phyloP scores from a whole-genome alignment of 768 basidiomycete genomes.

The Cyathus striatus region DNA sequence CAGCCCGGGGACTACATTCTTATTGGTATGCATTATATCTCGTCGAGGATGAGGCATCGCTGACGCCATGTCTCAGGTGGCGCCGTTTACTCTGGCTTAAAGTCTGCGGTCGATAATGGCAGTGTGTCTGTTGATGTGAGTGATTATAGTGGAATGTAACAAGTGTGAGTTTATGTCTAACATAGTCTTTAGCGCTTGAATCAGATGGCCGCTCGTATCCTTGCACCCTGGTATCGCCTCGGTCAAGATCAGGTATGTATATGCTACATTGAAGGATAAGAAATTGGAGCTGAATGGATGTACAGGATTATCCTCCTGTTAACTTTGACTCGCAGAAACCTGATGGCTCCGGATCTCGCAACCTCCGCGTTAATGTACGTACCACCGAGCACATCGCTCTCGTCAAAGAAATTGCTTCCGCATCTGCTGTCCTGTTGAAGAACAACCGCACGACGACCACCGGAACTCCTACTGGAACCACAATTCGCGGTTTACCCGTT shows the following conservation, averaged over 20 bases:
- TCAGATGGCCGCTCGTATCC: slow-evolving; percentile 41
- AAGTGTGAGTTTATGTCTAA: no score
- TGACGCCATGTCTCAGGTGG: slow-evolving; percentile 22
- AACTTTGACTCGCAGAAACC: slow-evolving; percentile 43
- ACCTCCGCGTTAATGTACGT: slow-evolving; percentile 38
- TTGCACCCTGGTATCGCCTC: slow-evolving; percentile 41
- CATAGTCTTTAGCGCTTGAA: slow-evolving; percentile 26
- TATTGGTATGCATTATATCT: slow-evolving; percentile 23
- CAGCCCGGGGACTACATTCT: slow-evolving; percentile 45
- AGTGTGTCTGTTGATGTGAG: slow-evolving; percentile 25
- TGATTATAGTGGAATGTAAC: no score
- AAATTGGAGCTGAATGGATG: no score
- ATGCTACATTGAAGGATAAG: not conserved
- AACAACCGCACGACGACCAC: slow-evolving; percentile 41
- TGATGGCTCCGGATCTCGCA: slow-evolving; percentile 39
- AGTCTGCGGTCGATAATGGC: slow-evolving; percentile 28
- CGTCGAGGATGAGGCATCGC: not conserved
- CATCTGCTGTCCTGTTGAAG: slow-evolving; percentile 65
- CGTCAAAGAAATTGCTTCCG: slow-evolving; percentile 58
- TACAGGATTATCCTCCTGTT: slow-evolving; percentile 38
- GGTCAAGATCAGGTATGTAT: slow-evolving; percentile 40
- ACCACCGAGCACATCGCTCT: slow-evolving; percentile 42
- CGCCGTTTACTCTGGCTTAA: slow-evolving; percentile 25
- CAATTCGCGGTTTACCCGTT: slow-evolving; percentile 37
- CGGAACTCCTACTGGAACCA: slow-evolving; percentile 24